Percentiles rank a stretch among this genome's conserved stretches.
These are phyloP conservation scores for Turnera subulata DNA, from an alignment of 345 rosid species.

Conservation along the genomic window DNA sequence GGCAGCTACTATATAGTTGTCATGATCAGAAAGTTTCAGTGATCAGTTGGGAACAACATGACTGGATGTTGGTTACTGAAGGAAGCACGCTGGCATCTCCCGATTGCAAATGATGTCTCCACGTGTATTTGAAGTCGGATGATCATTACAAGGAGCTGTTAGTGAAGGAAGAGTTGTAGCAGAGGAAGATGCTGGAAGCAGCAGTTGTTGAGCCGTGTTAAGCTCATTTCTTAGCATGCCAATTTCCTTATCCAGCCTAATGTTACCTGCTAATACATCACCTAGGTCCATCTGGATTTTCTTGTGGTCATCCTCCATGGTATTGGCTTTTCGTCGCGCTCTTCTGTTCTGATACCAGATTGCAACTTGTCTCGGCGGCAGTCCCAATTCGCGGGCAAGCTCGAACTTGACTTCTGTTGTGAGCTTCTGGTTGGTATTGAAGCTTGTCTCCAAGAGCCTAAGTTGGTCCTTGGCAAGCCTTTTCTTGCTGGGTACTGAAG, in stretches of 20 bases:
- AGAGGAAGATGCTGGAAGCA: constrained; percentile 11
- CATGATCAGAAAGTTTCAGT: no score
- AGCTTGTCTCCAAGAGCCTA: constrained; percentile 34
- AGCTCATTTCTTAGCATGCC: constrained; percentile 15
- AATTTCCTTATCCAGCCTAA: constrained; percentile 24
- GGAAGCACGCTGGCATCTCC: constrained; percentile 1
- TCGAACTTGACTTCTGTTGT: constrained; percentile 32
- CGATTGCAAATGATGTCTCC: constrained; percentile 12
- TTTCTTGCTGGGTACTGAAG: constrained; percentile 11
- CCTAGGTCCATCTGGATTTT: constrained; percentile 22
- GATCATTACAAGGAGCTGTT: constrained; percentile 17
- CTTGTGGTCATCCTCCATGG: constrained; percentile 26
- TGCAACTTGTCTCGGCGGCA: constrained; percentile 41
- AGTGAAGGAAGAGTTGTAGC: constrained; percentile 7
- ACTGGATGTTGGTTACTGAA: no score
- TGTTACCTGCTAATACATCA: constrained; percentile 22
- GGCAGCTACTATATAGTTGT: no score
- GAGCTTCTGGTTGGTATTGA: constrained; percentile 38
- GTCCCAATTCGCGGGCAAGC: constrained; percentile 37
- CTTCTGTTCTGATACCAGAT: constrained; percentile 55
- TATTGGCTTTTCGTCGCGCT: constrained; percentile 33
- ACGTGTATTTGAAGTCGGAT: constrained; percentile 12
- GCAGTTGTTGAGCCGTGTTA: constrained; percentile 15
- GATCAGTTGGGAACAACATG: no score
- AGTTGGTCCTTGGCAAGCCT: constrained; percentile 1